Base-by-base conservation (phyloP, 495 filamentous ascomycete genomes). In the Hyaloscypha finlandica region DNA sequence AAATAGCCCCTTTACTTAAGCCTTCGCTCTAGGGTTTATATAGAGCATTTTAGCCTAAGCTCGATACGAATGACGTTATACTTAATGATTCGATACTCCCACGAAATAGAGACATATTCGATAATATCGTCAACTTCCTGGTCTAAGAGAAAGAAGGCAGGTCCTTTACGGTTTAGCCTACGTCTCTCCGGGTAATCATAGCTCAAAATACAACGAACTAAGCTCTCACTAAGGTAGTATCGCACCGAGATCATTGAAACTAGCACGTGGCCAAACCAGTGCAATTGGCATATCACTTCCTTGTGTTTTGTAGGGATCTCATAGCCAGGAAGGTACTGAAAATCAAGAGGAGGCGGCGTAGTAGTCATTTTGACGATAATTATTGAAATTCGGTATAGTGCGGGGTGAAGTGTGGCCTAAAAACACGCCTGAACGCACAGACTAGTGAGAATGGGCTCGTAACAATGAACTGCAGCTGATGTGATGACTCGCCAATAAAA, bases 261-360 rank as follows among this genome's bases (percentile, higher is more conserved):
- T 32, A 4, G 6, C 1, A 22, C 11, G 0, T 64, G 19, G 5
- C 35, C 61, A 53, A 33, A 20, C 12, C 12, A 31, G 30, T 55
- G 39, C 2, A 64, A 30, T 39, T 64, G 39, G 20, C 48, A 42
- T 11, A 64, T 52, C 56, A 42, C 61, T 55, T 25, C 25, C 25
- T 25, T 25, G 25, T 25, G 25, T 25, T 25, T 25, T 25, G 25
- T 25, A 25, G 25, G 37, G 11, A 64, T 64, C 11, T 64, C 51
- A 37, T 8, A 37, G 35, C 35, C 35, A 8, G 6, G 6, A 8
- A 8, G 35, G 35, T 37, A 3, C 8, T 37, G 8, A 37, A 37
- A 37, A 37, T 37, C 35, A 12, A 37, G 35, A 1, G 35, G 35
- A 0, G 35, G 35, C 0, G 35, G 6, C 1, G 35, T 8, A 37